Conservation (phyloP, 2,329 filamentous ascomycete species). For the Talaromyces sp. region DNA sequence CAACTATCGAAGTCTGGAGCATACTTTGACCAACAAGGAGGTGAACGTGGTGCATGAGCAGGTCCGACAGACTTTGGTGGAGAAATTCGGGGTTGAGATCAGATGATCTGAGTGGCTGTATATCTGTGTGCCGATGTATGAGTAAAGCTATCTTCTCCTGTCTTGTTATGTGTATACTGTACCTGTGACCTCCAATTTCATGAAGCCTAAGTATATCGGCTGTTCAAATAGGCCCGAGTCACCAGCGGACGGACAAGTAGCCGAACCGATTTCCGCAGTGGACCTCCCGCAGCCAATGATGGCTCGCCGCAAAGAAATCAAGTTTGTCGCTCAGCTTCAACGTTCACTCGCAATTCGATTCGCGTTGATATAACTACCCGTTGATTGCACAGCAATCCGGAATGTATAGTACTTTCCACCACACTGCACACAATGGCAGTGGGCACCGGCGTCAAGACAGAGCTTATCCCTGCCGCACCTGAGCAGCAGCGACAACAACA, state of each 20-base stretch:
- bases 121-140: background rate
- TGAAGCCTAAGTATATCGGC: slow-evolving; percentile 3
- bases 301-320: slow-evolving; percentile 1
- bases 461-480: slow-evolving; percentile 4
- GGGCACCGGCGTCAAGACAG: slow-evolving; percentile 19
- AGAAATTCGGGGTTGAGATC: slow-evolving; percentile 75
- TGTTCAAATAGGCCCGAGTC: background rate
- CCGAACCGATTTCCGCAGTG: slow-evolving; percentile 13
- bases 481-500: slow-evolving; percentile 7
- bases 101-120: slow-evolving; percentile 50
- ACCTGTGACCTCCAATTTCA: background rate
- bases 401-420: slow-evolving; percentile 12
- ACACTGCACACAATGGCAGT: slow-evolving; percentile 16
- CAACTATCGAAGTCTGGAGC: slow-evolving; percentile 88
- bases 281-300: background rate
- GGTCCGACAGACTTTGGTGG: slow-evolving; percentile 65
- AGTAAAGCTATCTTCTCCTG: background rate
- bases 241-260: slow-evolving; percentile 4
- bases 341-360: background rate
- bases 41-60: slow-evolving; percentile 71
- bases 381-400: slow-evolving; percentile 13
- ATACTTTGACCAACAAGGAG: slow-evolving; percentile 82
- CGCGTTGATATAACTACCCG: background rate
- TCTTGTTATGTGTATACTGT: background rate
- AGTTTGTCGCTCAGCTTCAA: slow-evolving; percentile 4